Conservation (phyloP, 352 stramenopile species). For the Globisporangium yorkense region DNA sequence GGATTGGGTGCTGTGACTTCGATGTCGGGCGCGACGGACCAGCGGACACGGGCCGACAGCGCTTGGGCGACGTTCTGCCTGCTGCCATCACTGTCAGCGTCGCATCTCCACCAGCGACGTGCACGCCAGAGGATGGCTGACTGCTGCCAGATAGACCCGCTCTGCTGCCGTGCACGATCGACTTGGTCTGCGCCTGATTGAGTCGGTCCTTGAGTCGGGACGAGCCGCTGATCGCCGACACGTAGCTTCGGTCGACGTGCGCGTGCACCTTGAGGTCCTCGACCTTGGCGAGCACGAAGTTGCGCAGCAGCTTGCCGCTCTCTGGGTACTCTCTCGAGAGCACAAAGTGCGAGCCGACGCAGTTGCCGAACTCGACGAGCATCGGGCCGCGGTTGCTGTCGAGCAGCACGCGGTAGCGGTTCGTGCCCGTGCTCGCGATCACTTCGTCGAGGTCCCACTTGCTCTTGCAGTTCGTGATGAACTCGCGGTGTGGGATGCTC, state of each 20-base stretch:
- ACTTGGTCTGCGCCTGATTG: slow-evolving; percentile 45
- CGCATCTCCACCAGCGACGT: neutral
- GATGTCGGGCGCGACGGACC: slow-evolving; percentile 37
- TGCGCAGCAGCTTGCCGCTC: slow-evolving; percentile 36
- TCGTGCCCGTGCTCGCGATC: slow-evolving; percentile 64
- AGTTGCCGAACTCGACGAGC: slow-evolving; percentile 82
- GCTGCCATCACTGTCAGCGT: slow-evolving; percentile 16
- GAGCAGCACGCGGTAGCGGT: slow-evolving; percentile 74
- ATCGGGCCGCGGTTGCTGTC: slow-evolving; percentile 70
- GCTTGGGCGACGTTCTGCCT: slow-evolving; percentile 59
- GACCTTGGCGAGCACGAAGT: slow-evolving; percentile 57
- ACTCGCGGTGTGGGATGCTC: slow-evolving; percentile 27
- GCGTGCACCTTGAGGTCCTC: slow-evolving; percentile 58
- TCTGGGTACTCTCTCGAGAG: slow-evolving; percentile 50
- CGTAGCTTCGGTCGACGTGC: slow-evolving; percentile 69
- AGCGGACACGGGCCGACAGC: slow-evolving; percentile 53
- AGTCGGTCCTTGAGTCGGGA: slow-evolving; percentile 41
- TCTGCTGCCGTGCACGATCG: slow-evolving; percentile 8
- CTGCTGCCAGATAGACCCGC: slow-evolving; percentile 8
- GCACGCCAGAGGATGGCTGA: slow-evolving; percentile 1
- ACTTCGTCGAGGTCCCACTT: slow-evolving; percentile 75
- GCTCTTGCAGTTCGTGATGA: slow-evolving; percentile 69
- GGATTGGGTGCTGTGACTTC: slow-evolving; percentile 19
- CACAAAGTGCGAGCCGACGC: slow-evolving; percentile 60
- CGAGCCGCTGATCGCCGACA: slow-evolving; percentile 59